Evolutionary conservation across 495 filamentous ascomycete species (phyloP), one percentile per base, ranked within the genome.

Genomic region (Penicillium taxi): DNA sequence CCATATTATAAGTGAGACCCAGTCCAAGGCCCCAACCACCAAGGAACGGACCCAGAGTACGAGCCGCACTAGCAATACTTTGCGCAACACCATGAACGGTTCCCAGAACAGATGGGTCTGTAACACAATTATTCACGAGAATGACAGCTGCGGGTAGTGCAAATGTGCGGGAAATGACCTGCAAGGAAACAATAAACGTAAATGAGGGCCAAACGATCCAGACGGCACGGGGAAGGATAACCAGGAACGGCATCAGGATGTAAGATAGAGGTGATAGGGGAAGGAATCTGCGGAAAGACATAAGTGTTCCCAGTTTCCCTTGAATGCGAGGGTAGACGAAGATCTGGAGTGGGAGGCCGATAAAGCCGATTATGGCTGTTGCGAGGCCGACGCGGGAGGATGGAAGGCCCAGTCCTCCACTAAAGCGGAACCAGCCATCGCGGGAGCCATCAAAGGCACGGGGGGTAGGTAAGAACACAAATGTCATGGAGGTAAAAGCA

Each of bases 401-500:
- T n/a, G 73, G 64, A 4, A 88, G 61, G 5, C 79, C 83, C 4
- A 90, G 67, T 0, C 84, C 84, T 35, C 84, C 84, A 12, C 73
- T 72, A 56, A 87, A 90, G 41, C 69, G 67, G 51, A 86, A 70
- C 16, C 77, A 63, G 1, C 67, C 62, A 14, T 55, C 48, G 5
- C 58, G 65, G n/a, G 61, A 55, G 31, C 48, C 45, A 13, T 72
- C 66, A 12, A 66, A 59, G 6, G 74, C 69, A 7, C 70, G 72
- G 0, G 82, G 80, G 2, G 76, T 77, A 6, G 79, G 80, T 33
- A 90, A 63, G 52, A 82, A 84, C 16, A 83, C 70, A 32, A 81
- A 83, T 29, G 81, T 81, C 47, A 88, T 68, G 30, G 80, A 71
- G 58, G 80, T 82, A 67, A 84, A 90, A 6, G 83, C 78, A 23